phyloP scores from a whole-genome alignment of 768 basidiomycete species.

The Rickenella mellea region DNA sequence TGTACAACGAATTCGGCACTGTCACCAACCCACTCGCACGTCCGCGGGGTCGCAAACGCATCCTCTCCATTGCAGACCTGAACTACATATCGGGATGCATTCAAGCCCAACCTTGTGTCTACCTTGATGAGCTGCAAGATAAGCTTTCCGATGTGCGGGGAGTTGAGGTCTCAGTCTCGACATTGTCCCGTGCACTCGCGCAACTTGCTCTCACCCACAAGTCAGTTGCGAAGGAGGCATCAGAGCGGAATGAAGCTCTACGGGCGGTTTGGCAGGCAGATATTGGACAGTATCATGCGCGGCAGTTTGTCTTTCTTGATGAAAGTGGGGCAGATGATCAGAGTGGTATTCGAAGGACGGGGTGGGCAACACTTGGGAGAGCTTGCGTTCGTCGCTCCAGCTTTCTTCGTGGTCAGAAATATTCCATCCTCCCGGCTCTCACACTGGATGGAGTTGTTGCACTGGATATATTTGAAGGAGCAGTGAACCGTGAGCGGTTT shows the following conservation, averaged over 20 bases:
- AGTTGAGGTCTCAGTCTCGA: slow-evolving; percentile 21
- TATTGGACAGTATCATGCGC: too few relatives aligned
- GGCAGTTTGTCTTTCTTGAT: slow-evolving; percentile 18
- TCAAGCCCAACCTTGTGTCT: slow-evolving; percentile 17
- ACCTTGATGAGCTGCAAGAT: slow-evolving; percentile 24
- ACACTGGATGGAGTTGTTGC: slow-evolving; percentile 17
- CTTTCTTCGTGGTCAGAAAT: slow-evolving; percentile 16
- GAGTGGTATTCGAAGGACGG: slow-evolving; percentile 17
- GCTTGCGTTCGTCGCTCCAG: slow-evolving; percentile 7
- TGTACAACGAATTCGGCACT: slow-evolving; percentile 9
- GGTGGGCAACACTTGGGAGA: slow-evolving; percentile 13
- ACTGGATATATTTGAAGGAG: slow-evolving; percentile 16
- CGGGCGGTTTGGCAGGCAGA: slow-evolving; percentile 15
- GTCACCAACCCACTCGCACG: slow-evolving; percentile 12
- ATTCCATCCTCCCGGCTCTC: slow-evolving; percentile 19
- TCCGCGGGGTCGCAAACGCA: slow-evolving; percentile 9
- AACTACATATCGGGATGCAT: slow-evolving; percentile 14
- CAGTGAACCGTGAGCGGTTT: slow-evolving; percentile 19
- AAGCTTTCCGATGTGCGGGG: slow-evolving; percentile 11
- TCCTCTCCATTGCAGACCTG: slow-evolving; percentile 13
- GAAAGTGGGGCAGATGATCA: slow-evolving; percentile 22
- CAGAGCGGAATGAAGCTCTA: slow-evolving; percentile 21
- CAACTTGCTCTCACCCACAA: slow-evolving; percentile 18
- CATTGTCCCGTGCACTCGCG: slow-evolving; percentile 16
- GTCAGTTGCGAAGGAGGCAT: slow-evolving; percentile 12